These are phyloP conservation scores for Xylaria sp. DNA, from an alignment of 2,329 filamentous ascomycete genomes.

Conservation along the genomic window DNA sequence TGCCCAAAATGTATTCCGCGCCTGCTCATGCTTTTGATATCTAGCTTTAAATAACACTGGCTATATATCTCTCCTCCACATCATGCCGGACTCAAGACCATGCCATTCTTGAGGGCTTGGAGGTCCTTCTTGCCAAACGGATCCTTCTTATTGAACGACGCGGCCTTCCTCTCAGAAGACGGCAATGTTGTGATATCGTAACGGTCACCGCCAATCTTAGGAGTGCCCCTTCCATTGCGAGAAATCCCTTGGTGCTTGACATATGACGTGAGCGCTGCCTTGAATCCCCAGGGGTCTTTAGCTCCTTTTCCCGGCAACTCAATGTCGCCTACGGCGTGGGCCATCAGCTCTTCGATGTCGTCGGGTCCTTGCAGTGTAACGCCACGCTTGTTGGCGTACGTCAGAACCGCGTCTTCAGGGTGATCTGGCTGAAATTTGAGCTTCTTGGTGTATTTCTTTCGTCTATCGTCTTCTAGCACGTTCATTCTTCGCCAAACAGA, in stretches of 20 bases:
- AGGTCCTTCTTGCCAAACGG: constrained; percentile 43
- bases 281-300: constrained; percentile 39
- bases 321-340: constrained; percentile 34
- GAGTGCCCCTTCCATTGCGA: background rate
- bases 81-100: constrained; percentile 34
- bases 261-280: constrained; percentile 34
- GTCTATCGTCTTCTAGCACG: constrained; percentile 29
- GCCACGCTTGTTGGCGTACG: constrained; percentile 44
- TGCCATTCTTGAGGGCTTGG: constrained; percentile 45
- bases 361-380: constrained; percentile 40
- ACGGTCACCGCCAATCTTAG: constrained; percentile 46
- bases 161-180: constrained; percentile 42
- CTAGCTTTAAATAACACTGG: background rate
- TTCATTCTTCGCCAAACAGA: constrained; percentile 13
- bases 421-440: constrained; percentile 30
- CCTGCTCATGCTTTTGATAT: background rate
- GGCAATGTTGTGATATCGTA: constrained; percentile 46
- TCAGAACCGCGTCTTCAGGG: constrained; percentile 42
- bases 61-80: background rate
- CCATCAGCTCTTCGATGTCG: constrained; percentile 36
- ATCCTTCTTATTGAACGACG: constrained; percentile 44
- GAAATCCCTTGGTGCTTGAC: constrained; percentile 23
- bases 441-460: constrained; percentile 28
- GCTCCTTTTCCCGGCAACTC: constrained; percentile 36
- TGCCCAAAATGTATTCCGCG: background rate